A percentile compares a stretch with the other conserved stretches of the same genome.
Conservation (phyloP, 805 yeast genomes). For the Blastobotrys americana region DNA sequence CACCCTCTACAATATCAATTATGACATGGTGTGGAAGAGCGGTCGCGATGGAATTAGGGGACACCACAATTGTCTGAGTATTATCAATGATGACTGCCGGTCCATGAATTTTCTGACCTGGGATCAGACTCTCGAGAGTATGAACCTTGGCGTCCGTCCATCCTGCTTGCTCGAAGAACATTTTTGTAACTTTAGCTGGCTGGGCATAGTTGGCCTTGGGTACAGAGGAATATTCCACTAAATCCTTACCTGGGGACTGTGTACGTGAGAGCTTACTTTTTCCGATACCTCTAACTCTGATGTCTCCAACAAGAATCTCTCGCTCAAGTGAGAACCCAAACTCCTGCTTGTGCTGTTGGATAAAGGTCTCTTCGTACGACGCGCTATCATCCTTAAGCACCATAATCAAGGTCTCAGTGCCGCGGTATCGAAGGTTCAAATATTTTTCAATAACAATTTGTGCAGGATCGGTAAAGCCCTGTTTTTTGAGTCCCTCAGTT, state of each 20-base stretch:
- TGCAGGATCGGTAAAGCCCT: conserved; percentile 42
- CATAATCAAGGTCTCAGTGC: conserved; percentile 86
- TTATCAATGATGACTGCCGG: conserved; percentile 75
- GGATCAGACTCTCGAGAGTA: conserved; percentile 43
- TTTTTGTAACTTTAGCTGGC: conserved; percentile 29
- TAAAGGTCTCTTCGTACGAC: conserved; percentile 36
- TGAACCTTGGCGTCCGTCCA: conserved; percentile 48
- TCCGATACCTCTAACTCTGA: conserved; percentile 70
- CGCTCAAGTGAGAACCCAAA: conserved; percentile 64
- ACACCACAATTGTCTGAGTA: conserved; percentile 71
- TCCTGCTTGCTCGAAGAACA: conserved; percentile 48
- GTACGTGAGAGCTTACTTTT: conserved; percentile 40
- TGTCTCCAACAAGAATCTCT: conserved; percentile 59
- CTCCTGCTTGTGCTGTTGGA: conserved; percentile 54
- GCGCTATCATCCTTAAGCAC: conserved; percentile 30
- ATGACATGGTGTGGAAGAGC: conserved; percentile 58
- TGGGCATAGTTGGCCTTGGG: conserved; percentile 18
- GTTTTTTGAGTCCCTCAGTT: conserved; percentile 35
- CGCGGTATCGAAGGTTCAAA: conserved; percentile 73
- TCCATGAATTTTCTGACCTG: conserved; percentile 52
- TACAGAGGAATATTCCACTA: conserved; percentile 30
- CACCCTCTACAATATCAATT: conserved; percentile 29
- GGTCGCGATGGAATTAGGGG: conserved; percentile 52
- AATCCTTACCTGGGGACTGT: conserved; percentile 46
- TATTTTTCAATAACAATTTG: conserved; percentile 53